Conservation (phyloP, 805 yeast species). For the Lachancea nothofagi region DNA sequence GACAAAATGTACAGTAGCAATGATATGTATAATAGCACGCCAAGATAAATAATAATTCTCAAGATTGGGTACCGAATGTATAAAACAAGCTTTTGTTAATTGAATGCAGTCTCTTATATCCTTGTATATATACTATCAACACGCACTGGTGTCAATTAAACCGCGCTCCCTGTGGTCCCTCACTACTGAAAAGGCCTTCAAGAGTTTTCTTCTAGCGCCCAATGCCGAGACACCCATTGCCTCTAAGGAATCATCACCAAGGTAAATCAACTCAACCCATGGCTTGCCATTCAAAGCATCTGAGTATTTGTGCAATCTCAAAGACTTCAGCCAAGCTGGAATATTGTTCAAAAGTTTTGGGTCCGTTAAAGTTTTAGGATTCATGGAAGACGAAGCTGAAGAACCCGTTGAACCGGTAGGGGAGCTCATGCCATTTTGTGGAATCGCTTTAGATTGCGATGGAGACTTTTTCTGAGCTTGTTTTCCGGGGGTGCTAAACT, state of each 20-base stretch:
- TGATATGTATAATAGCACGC: slow-evolving; percentile 1
- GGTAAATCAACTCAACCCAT: slow-evolving; percentile 75
- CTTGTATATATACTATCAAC: slow-evolving; percentile 4
- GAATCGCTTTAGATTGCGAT: slow-evolving; percentile 35
- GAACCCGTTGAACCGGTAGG: slow-evolving; percentile 6
- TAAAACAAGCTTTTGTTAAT: too few relatives aligned
- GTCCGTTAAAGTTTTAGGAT: slow-evolving; percentile 47
- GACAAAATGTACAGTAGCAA: not conserved
- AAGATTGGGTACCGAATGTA: too few relatives aligned
- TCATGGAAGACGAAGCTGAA: slow-evolving; percentile 26
- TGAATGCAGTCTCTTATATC: not conserved
- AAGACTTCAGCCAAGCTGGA: slow-evolving; percentile 86
- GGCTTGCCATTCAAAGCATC: slow-evolving; percentile 65
- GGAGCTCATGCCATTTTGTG: slow-evolving; percentile 6
- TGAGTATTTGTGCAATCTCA: slow-evolving; percentile 91
- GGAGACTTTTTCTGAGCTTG: slow-evolving; percentile 15
- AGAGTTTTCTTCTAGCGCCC: slow-evolving; percentile 90
- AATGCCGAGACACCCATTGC: slow-evolving; percentile 83
- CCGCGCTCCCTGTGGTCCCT: slow-evolving; percentile 47
- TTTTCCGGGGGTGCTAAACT: slow-evolving; percentile 8
- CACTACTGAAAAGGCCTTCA: slow-evolving; percentile 86
- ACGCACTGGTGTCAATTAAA: slow-evolving; percentile 29
- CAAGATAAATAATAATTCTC: not conserved
- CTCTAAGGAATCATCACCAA: slow-evolving; percentile 64
- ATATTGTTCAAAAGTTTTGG: slow-evolving; percentile 61